Base-by-base conservation (phyloP, 176 grass and related monocot genomes). In the Carex parvula region DNA sequence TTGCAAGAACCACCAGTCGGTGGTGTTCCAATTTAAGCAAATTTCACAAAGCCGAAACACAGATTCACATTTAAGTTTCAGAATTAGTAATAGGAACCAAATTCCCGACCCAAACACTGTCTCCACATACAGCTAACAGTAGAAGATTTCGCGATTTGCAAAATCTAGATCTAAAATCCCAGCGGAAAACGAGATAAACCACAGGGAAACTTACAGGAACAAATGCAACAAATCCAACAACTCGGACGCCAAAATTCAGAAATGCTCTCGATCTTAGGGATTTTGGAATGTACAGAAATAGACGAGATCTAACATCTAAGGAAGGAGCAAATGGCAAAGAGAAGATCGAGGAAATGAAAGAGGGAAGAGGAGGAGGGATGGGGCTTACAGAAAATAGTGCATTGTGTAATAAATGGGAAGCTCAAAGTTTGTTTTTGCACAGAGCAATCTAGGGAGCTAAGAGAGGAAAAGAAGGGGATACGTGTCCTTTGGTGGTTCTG, bases 241-340 rank as follows among this genome's bases (percentile, higher is more conserved):
- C 29, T 86, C 65, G 50, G 60, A 60, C 33, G 59, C 32, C n/a
- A 24, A 53, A 81, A 37, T 64, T 81, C 35, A 64, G 13, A 64
- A 81, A 81, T 41, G 17, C 37, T 50, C 57, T 66, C 58, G 57
- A 81, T 44, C 32, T 41, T n/a, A 48, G 12, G 29, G 39, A 17
- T 64, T 68, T 53, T 63, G 81, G 62, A 83, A 83, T 66, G 33
- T 60, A 60, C 79, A 64, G 10, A 64, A 81, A 64, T 17, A 60
- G 4, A 33, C 21, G 61, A 83, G 81, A 83, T 83, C 62, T 52
- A 30, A 3, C 18, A 50, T 50, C 46, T 50, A 50, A 50, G 60
- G 76, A 81, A 86, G 20, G 60, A 66, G 84, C n/a, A 59, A 74
- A 58, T 29, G 24, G n/a, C 26, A 65, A 62, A 53, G 21, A 64